Base-by-base conservation (phyloP, 2,329 filamentous ascomycete genomes). In the Aphanocladium album region DNA sequence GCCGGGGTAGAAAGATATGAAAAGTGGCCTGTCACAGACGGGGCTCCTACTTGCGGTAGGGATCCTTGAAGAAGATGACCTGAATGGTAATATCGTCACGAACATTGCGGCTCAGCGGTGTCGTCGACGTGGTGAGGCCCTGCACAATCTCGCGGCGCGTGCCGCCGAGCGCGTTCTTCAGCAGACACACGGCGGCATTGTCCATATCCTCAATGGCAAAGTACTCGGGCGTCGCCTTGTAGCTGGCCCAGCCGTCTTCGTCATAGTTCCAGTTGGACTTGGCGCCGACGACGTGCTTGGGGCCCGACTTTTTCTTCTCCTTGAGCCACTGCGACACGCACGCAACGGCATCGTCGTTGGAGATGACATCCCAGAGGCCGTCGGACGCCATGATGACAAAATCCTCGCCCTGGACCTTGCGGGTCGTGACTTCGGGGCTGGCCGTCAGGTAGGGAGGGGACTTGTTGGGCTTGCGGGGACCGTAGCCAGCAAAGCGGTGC, bases 31-130 rank as follows among this genome's bases (percentile, higher is more conserved):
- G 30, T 17, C 27, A 21, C 11, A 35, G 25, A n/a, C 17, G 19
- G 9, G 11, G 33, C n/a, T 35, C 41, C 14, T 58, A 57, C 47
- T 54, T 27, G 14, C 7, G 16, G 39, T 64, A 62, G 1, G 64
- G 64, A 30, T 64, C 62, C 37, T 66, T 69, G 55, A 75, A 75
- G 63, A 95, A 93, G 62, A 93, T 89, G 35, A 96, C 90, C 74
- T 95, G 89, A 17, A 95, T 88, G 0, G 91, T 95, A 59, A 93
- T 80, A 70, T 95, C 91, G 67, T 95, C 91, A 65, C 89, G 84
- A 50, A 74, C 70, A 52, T 71, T 69, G 63, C 90, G 79, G 43
- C 87, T 88, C 66, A 87, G 85, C 0, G 91, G 90, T 63, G 85
- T 85, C 9, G 85, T 84, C 30, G 91, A 79, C 1, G 89, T 90